Evolutionary conservation across 2,329 filamentous ascomycete genomes (phyloP).

Genomic region (Myriangium duriaei): DNA sequence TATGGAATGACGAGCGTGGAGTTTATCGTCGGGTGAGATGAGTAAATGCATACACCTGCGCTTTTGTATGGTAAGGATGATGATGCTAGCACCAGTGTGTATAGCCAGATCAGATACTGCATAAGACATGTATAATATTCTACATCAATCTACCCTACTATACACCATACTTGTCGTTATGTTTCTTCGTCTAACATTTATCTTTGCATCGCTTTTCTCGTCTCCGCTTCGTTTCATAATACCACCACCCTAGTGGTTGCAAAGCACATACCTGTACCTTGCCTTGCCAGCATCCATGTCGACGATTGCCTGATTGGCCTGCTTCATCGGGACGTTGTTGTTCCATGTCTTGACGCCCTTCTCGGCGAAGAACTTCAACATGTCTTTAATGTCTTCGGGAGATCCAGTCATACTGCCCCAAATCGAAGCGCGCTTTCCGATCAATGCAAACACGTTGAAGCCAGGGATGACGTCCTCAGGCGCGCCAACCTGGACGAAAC

Average conservation of each 20-base stretch:
- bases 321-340: slow-evolving; percentile 46
- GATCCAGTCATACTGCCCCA: slow-evolving; percentile 37
- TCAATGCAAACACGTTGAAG: slow-evolving; percentile 44
- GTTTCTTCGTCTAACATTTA: not conserved
- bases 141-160: no score
- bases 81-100: no score
- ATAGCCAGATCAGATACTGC: no score
- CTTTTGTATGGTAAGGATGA: no score
- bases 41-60: no score
- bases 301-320: slow-evolving; percentile 43
- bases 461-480: slow-evolving; percentile 45
- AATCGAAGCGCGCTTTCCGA: slow-evolving; percentile 39
- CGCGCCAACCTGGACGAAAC: slow-evolving; percentile 52
- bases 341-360: slow-evolving; percentile 49
- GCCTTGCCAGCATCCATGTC: slow-evolving; percentile 46
- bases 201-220: slow-evolving; percentile 6
- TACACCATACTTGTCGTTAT: no score
- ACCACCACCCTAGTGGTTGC: slow-evolving; percentile 20
- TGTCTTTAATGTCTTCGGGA: slow-evolving; percentile 45
- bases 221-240: not conserved
- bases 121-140: no score
- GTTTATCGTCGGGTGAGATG: no score
- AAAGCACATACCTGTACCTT: slow-evolving; percentile 30
- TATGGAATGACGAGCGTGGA: no score
- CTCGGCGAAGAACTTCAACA: slow-evolving; percentile 47